These are phyloP conservation scores for Heterobasidion occidentale DNA, from an alignment of 1,284 basidiomycete species.

Conservation along the genomic window DNA sequence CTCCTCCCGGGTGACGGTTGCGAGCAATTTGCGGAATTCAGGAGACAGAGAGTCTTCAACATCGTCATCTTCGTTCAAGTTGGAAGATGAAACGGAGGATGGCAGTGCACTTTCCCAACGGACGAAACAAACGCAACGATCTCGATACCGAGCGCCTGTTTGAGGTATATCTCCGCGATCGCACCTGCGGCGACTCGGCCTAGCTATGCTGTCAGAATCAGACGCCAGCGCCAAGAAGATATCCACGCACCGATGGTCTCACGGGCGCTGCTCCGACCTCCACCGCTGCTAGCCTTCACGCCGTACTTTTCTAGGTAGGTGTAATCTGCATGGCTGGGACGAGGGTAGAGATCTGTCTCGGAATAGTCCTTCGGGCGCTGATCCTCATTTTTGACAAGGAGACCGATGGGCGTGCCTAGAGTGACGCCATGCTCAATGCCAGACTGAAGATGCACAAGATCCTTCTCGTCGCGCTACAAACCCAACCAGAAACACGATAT, in stretches of 20 bases:
- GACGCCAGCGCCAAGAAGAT: neutral
- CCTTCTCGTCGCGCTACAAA: conserved; percentile 88
- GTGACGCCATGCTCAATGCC: conserved; percentile 93
- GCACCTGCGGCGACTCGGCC: conserved; percentile 96
- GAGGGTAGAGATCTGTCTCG: conserved; percentile 95
- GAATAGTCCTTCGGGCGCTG: conserved; percentile 98
- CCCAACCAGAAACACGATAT: neutral
- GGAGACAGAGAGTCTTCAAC: conserved; percentile 75
- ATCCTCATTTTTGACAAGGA: conserved; percentile 97
- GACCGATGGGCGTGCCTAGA: conserved; percentile 93
- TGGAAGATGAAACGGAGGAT: conserved; percentile 24
- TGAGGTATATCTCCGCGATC: conserved; percentile 96
- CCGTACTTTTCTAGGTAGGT: conserved; percentile 99
- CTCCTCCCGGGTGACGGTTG: conserved; percentile 76
- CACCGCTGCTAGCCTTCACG: conserved; percentile 94
- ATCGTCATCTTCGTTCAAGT: conserved; percentile 37
- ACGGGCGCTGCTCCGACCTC: conserved; percentile 89
- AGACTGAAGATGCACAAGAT: conserved; percentile 90
- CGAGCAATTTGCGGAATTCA: conserved; percentile 79
- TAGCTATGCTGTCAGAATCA: conserved; percentile 19
- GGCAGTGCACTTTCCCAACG: conserved; percentile 90
- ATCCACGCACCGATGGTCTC: conserved; percentile 82
- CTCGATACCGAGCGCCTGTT: conserved; percentile 82
- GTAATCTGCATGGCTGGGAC: conserved; percentile 97
- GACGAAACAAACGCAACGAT: conserved; percentile 97